Base-by-base conservation (phyloP, 805 yeast species). In the Priceomyces fermenticarens region DNA sequence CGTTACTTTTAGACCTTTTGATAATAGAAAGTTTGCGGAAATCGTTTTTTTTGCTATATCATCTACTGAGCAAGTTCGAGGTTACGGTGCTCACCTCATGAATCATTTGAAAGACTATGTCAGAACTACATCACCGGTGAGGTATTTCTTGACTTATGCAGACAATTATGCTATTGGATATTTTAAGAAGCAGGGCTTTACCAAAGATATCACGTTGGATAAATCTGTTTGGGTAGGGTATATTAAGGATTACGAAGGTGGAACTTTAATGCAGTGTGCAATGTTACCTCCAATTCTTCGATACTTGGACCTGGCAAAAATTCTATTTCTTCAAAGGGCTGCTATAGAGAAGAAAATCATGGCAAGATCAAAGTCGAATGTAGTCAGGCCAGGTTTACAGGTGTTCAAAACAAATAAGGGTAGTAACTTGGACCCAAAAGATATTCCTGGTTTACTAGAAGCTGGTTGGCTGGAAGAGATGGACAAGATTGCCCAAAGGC, bases 161-260 rank as follows among this genome's bases (percentile, higher is more conserved):
- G 99, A 93, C 71, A 93, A 93, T 65, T 93, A 93, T 62, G 99
- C 99, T 42, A 91, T 93, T 63, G 99, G 99, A 2, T 93, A 91
- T 63, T 93, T 93, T 74, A 91, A 91, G 55, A 93, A 93, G 57
- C 99, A 93, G 65, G 99, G 99, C 1, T 93, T 93, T 64, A 90
- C 97, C 12, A 93, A 93, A 60, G 97, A 91, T 45, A 86, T 93
- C 30, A 77, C 96, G 6, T 73, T 93, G 42, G 93, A 91, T 29
- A 85, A 83, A 48, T 78, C 80, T 38, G 75, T 83, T 27, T 93
- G 99, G 99, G 88, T 88, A 93, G 99, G 99, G 2, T 93, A 93
- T 63, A 93, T 93, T 57, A 93, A 93, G 63, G 99, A 93, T 69
- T 93, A 93, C 64, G 99, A 93, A 66, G 99, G 99, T 17, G 99